A percentile compares a stretch with the other conserved stretches of the same genome.
These are phyloP conservation scores for Malassezia furfur DNA, from an alignment of 1,284 basidiomycete genomes.

Conservation along the genomic window DNA sequence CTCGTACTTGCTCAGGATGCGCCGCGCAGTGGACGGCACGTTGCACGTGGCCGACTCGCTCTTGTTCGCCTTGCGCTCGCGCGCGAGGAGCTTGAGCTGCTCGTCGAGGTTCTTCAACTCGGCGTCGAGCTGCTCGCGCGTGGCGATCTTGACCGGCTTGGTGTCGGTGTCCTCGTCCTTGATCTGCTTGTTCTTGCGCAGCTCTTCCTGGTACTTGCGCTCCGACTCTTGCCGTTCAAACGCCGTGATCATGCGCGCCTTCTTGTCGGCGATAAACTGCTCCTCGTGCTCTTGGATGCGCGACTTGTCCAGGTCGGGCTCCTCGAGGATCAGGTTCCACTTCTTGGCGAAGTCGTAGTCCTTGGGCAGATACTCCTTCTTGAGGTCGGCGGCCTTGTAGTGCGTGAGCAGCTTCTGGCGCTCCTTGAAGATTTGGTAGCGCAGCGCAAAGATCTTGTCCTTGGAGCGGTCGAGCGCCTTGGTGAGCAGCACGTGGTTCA, in stretches of 20 bases:
- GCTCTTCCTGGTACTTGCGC: slow-evolving; percentile 33
- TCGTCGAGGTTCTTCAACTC: slow-evolving; percentile 64
- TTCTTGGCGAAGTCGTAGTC: slow-evolving; percentile 57
- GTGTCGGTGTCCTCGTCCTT: slow-evolving; percentile 35
- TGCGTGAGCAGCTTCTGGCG: slow-evolving; percentile 42
- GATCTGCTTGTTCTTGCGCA: slow-evolving; percentile 27
- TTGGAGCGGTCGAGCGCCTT: slow-evolving; percentile 30
- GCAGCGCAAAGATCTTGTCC: slow-evolving; percentile 35
- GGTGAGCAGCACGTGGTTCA: slow-evolving; percentile 37
- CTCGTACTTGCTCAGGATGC: slow-evolving; percentile 52
- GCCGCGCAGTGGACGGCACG: slow-evolving; percentile 56
- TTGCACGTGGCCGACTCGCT: slow-evolving; percentile 52
- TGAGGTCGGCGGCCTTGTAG: slow-evolving; percentile 54
- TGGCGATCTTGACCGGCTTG: slow-evolving; percentile 25
- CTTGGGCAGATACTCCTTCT: slow-evolving; percentile 56
- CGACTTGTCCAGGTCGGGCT: slow-evolving; percentile 87
- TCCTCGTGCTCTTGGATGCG: slow-evolving; percentile 77
- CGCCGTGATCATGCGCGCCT: slow-evolving; percentile 62
- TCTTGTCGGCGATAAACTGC: slow-evolving; percentile 52
- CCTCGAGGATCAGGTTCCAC: slow-evolving; percentile 55
- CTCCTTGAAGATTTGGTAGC: slow-evolving; percentile 46
- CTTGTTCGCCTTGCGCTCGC: slow-evolving; percentile 71
- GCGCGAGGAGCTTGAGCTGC: slow-evolving; percentile 64
- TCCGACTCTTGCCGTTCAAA: slow-evolving; percentile 55
- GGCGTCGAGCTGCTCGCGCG: slow-evolving; percentile 49